These are phyloP conservation scores for Penicillium riverlandense DNA, from an alignment of 495 filamentous ascomycete species.

Conservation along the genomic window DNA sequence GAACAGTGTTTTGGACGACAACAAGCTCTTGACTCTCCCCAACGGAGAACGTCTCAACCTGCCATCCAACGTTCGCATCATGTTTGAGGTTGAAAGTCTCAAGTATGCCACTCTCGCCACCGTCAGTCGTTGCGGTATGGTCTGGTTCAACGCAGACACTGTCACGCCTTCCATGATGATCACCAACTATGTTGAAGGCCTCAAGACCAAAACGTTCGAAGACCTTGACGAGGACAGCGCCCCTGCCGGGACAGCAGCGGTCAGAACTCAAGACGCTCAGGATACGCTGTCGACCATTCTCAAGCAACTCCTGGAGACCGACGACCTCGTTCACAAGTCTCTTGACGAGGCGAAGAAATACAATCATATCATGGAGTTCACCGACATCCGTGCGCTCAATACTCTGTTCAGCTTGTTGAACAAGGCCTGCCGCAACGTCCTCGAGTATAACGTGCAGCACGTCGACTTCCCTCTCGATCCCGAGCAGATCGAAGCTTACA, in stretches of 20 bases:
- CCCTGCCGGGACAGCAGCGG: slow-evolving; percentile 69
- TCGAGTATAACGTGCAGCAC: slow-evolving; percentile 94
- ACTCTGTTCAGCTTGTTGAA: slow-evolving; percentile 94
- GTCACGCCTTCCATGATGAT: slow-evolving; percentile 92
- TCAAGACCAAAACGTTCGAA: slow-evolving; percentile 77
- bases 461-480: slow-evolving; percentile 85
- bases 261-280: slow-evolving; percentile 70
- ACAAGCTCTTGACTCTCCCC: slow-evolving; percentile 91
- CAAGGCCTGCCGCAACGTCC: slow-evolving; percentile 80
- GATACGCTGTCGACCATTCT: slow-evolving; percentile 69
- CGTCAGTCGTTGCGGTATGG: slow-evolving; percentile 98
- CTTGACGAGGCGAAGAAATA: slow-evolving; percentile 67
- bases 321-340: slow-evolving; percentile 70
- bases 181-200: slow-evolving; percentile 75
- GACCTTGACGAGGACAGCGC: slow-evolving; percentile 88
- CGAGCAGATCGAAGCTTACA: slow-evolving; percentile 79
- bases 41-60: slow-evolving; percentile 96
- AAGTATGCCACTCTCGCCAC: slow-evolving; percentile 97
- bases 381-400: slow-evolving; percentile 77
- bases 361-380: slow-evolving; percentile 98
- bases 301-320: slow-evolving; percentile 62
- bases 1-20: slow-evolving; percentile 98
- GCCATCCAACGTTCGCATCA: slow-evolving; percentile 91
- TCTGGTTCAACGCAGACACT: slow-evolving; percentile 98
- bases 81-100: slow-evolving; percentile 99